Base-by-base conservation (phyloP, 2,329 filamentous ascomycete species). In the Microcera coccophila region DNA sequence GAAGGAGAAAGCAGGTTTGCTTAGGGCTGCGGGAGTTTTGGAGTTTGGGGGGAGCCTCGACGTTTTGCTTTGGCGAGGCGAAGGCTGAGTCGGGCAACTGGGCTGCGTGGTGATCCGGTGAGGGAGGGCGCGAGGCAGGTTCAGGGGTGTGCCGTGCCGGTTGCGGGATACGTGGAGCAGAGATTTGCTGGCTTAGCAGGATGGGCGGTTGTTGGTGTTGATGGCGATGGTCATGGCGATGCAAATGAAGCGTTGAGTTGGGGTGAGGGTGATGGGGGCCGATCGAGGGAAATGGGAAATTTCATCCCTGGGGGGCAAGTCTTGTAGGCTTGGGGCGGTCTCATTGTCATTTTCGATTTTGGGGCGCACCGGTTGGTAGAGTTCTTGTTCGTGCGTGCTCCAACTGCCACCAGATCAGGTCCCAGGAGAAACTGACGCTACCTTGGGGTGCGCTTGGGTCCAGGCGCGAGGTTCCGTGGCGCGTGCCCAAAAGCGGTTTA, bases 341-440 rank as follows among this genome's bases (percentile, higher is more conserved):
- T 66, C 61, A 66, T 67, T 63, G 62, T 63, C 61, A 62, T 58
- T 61, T 63, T 66, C 39, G n/a, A 45, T 53, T 58, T 63, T 62
- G 61, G 63, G 62, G 62, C 61, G 55, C 60, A 61, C 57, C 45
- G 55, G 62, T 61, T 60, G 61, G 57, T 57, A 58, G 60, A 61
- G 59, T 52, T 62, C 62, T 50, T 56, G 47, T 45, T 55, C 33
- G 41, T 44, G 45, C 42, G 42, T 50, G 45, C 47, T 51, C 46
- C 41, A 48, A 44, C 50, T 51, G 48, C 38, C 43, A 44, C 50
- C 47, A 37, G 43, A 39, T 41, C 41, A 37, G 38, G 43, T 40
- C 41, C 34, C 44, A 44, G 47, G 40, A 54, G 53, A 56, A 54
- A 57, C 54, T 53, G 52, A 52, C 49, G 47, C 44, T 39, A 38